Base-by-base conservation (phyloP, 2,329 filamentous ascomycete genomes). In the Pestalotiopsis sp. region DNA sequence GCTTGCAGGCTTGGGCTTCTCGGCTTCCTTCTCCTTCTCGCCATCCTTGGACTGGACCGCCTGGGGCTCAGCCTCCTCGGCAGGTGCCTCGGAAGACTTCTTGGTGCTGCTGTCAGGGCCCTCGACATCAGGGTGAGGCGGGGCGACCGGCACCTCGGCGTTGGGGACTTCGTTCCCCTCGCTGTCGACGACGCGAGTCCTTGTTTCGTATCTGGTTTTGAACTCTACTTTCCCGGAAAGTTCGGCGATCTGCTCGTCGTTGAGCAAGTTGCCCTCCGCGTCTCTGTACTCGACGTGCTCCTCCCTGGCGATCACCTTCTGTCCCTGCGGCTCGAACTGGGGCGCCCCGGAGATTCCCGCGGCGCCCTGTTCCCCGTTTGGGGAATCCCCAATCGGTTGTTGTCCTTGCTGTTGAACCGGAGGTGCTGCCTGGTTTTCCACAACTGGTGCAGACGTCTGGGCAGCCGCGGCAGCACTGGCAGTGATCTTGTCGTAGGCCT, bases 151-250 rank as follows among this genome's bases (percentile, higher is more conserved):
- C 14, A 73, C 81, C 17, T 72, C 79, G 61, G 78, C 74, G 41
- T 79, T 74, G 12, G 79, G 78, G n/a, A 97, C 81, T 77, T 97
- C 93, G 72, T 95, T 94, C 69, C 95, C 96, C 58, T 90, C 80
- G 65, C 88, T 88, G 79, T 97, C 94, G 55, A 97, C 86, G 67
- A 98, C 81, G 68, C 93, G 91, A 9, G 94, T 98, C 72, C 93
- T 89, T n/a, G 95, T 98, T 85, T 98, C 95, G 79, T 98, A 98
- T 73, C 92, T 92, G 13, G 96, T 98, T 83, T 97, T 91, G 83
- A 99, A 98, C 76, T 94, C 93, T 69, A 98, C 95, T 81, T 97
- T 97, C 76, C 95, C 96, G 79, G 95, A 89, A 39, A 99, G 88
- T 23, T 88, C 89, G 76, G 92, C 89, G 69, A 99, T 94, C 78